Conservation (phyloP, 2,329 filamentous ascomycete species). For the Fusarium fujikuroi region DNA sequence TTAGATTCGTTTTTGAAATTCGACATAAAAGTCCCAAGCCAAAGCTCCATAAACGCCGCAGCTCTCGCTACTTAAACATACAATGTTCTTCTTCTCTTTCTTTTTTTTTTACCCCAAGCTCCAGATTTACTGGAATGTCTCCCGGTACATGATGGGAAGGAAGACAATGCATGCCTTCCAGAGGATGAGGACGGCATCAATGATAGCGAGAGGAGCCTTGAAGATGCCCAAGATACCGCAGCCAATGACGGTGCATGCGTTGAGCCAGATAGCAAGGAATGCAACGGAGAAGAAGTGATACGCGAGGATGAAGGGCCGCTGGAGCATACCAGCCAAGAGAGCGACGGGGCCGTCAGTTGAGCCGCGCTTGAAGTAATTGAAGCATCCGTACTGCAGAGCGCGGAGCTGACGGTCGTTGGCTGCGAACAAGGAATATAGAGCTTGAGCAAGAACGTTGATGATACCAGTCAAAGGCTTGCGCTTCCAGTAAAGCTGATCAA, state of each 20-base stretch:
- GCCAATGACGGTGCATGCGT: conserved; percentile 53
- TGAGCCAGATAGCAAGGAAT: conserved; percentile 83
- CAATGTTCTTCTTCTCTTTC: neutral
- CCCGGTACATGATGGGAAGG: conserved; percentile 80
- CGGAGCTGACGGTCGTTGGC: conserved; percentile 81
- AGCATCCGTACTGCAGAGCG: conserved; percentile 89
- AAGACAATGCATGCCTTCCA: conserved; percentile 86
- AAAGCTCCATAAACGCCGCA: conserved; percentile 41
- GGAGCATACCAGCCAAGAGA: conserved; percentile 83
- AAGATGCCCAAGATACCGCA: conserved; percentile 53
- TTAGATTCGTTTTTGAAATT: conserved; percentile 17
- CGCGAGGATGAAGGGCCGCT: conserved; percentile 79
- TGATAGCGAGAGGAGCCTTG: conserved; percentile 67
- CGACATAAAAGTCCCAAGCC: conserved; percentile 29
- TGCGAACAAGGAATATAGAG: conserved; percentile 90
- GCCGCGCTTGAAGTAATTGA: conserved; percentile 86
- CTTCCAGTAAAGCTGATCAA: conserved; percentile 85
- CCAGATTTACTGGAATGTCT: conserved; percentile 54
- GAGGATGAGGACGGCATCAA: conserved; percentile 76
- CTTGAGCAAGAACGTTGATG: conserved; percentile 98
- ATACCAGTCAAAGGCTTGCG: conserved; percentile 85
- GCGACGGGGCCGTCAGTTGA: conserved; percentile 82
- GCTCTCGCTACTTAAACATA: conserved; percentile 21
- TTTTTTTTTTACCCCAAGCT: neutral
- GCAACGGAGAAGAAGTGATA: conserved; percentile 97